Evolutionary conservation across 75 land plant genomes (phyloP).

Genomic region (Cupressus sempervirens): DNA sequence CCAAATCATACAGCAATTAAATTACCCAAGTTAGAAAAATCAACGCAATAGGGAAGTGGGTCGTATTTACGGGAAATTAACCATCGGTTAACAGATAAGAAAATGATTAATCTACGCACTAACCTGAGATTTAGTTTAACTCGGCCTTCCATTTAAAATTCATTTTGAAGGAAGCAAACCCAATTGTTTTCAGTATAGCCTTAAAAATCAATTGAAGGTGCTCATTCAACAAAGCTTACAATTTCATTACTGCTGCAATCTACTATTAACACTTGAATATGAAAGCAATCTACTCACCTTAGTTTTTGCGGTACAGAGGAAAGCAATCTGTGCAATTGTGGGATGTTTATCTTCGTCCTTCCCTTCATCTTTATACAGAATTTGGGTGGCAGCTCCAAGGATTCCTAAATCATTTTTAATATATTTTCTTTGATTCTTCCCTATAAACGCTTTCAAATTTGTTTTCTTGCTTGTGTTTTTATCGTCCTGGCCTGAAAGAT

Average conservation of each 20-base stretch:
- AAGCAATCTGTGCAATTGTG: background rate
- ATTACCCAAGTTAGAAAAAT: background rate
- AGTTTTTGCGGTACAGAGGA: background rate
- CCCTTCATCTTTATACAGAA: background rate
- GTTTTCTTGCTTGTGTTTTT: background rate
- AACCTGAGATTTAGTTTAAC: background rate
- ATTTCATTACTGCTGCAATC: background rate
- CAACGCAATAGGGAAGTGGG: background rate
- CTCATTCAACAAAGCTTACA: background rate
- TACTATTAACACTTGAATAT: background rate
- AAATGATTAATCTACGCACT: background rate
- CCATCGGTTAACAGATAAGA: background rate
- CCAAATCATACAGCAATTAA: background rate
- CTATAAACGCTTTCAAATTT: background rate
- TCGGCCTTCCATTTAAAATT: background rate
- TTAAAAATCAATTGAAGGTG: background rate
- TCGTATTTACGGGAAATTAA: background rate
- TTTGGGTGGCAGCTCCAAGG: background rate
- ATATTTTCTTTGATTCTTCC: background rate
- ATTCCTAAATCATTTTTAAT: background rate
- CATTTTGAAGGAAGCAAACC: background rate
- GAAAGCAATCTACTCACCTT: background rate
- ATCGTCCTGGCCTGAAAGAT: no score
- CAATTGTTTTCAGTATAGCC: background rate
- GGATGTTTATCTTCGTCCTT: background rate